A percentile compares a stretch with the other conserved stretches of the same genome.
Conservation (phyloP, 345 rosid genomes). For the Brassica carinata region DNA sequence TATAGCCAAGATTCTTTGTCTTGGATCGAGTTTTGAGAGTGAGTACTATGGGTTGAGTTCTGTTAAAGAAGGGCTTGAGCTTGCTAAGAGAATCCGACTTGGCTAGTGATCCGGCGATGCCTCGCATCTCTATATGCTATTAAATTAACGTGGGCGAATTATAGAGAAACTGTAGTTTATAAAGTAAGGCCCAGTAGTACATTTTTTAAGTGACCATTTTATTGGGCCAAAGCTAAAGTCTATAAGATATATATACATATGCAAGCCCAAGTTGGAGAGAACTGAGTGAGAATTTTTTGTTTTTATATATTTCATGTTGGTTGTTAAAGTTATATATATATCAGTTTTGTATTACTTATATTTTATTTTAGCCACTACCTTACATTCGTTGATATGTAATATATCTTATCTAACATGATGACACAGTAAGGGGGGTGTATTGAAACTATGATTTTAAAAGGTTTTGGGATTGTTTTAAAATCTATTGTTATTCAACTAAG, state of each 20-base stretch:
- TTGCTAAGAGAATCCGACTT: constrained; percentile 70
- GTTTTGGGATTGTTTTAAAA: too few relatives aligned
- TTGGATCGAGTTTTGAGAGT: constrained; percentile 50
- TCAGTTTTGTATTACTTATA: too few relatives aligned
- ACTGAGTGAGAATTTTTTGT: neutral
- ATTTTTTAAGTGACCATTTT: neutral
- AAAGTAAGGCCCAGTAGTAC: neutral
- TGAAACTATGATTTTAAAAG: too few relatives aligned
- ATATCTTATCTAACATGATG: too few relatives aligned
- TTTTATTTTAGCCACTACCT: too few relatives aligned
- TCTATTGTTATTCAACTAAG: too few relatives aligned
- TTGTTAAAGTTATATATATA: too few relatives aligned
- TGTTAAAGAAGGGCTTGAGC: constrained; percentile 69
- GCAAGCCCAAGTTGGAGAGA: constrained; percentile 2
- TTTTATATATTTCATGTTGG: neutral
- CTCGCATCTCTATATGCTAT: constrained; percentile 67
- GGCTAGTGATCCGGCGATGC: constrained; percentile 92
- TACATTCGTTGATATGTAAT: too few relatives aligned
- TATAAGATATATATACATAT: neutral
- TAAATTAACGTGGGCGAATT: constrained; percentile 8
- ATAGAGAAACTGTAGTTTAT: constrained; percentile 13
- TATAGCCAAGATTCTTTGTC: constrained; percentile 75
- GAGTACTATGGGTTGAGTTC: constrained; percentile 76
- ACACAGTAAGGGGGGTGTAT: too few relatives aligned
- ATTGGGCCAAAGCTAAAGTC: neutral